Evolutionary conservation across 2,329 filamentous ascomycete species (phyloP), one percentile per base, ranked within the genome.

Genomic region (Aschersonia sp.): DNA sequence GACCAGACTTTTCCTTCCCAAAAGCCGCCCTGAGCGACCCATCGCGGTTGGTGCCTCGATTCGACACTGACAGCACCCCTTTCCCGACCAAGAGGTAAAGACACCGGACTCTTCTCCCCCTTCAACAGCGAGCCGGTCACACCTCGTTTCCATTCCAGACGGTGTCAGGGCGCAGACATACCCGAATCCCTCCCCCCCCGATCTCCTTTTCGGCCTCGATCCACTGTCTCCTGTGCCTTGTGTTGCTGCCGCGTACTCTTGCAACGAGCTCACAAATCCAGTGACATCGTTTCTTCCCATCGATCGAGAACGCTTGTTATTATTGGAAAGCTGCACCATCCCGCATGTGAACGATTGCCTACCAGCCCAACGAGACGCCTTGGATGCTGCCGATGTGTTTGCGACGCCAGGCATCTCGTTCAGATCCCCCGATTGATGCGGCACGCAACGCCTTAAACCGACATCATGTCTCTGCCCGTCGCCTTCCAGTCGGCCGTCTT

Each of bases 401-500:
- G 22, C 22, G 41, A 41, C 42, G 35, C 47, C 40, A n/a, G 9
- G 10, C 40, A n/a, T 14, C 10, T 7, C 40, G 14, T n/a, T 39
- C 35, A 39, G 35, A 14, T 4, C 5, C 40, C 14, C 40, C 32
- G 6, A 41, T 49, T 43, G 49, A 51, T 45, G 49, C 45, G 39
- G 43, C 37, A 14, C 8, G 4, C 8, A 22, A 2, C 49, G 43
- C 44, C 37, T 45, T 50, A 40, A 30, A 49, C 46, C 51, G 46
- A 48, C 55, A 48, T 52, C 59, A 69, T 69, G 67, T 68, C 66
- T 52, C 61, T 81, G 52, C 66, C 69, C 49, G 70, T 77, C 50
- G 79, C 77, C 57, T 69, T 87, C 32, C 85, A 87, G 63, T 88
- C 84, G 47, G 83, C 82, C 54, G 68, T 86, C 61, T 89, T 88